These are phyloP conservation scores for Phytophthora crassamura DNA, from an alignment of 352 stramenopile genomes.

Conservation along the genomic window DNA sequence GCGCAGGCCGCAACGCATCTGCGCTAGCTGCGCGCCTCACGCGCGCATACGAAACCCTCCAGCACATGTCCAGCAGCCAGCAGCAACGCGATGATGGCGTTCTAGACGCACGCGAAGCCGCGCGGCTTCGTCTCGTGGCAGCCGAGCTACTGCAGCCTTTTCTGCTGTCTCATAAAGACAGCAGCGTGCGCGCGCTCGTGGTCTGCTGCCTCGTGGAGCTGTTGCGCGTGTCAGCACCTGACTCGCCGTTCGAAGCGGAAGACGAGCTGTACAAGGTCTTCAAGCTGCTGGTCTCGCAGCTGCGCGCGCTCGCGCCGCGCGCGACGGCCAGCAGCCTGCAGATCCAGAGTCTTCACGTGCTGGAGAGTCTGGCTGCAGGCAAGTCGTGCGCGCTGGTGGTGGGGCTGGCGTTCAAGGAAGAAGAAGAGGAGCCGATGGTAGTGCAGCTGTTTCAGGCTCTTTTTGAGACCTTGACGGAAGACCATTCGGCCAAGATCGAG, in stretches of 20 bases:
- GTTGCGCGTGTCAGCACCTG: constrained; percentile 65
- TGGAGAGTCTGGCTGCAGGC: constrained; percentile 70
- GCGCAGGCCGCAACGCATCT: constrained; percentile 25
- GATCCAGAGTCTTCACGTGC: constrained; percentile 56
- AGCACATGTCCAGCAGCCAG: constrained; percentile 46
- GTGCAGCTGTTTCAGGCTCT: constrained; percentile 77
- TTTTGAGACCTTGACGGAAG: constrained; percentile 67
- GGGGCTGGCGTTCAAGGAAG: constrained; percentile 56
- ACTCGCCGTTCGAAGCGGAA: constrained; percentile 70
- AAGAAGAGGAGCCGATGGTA: constrained; percentile 55
- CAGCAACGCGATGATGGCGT: constrained; percentile 49
- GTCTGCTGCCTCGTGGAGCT: constrained; percentile 82
- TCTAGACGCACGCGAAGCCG: constrained; percentile 23
- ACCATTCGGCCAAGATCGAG: constrained; percentile 77
- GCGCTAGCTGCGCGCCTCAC: constrained; percentile 61
- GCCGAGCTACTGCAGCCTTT: constrained; percentile 63
- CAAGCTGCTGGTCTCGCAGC: constrained; percentile 69
- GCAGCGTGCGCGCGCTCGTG: constrained; percentile 61
- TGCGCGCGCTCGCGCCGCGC: constrained; percentile 47
- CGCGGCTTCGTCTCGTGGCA: constrained; percentile 54
- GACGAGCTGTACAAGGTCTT: constrained; percentile 76
- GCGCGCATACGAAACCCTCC: constrained; percentile 55
- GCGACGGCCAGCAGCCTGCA: constrained; percentile 47
- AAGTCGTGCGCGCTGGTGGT: constrained; percentile 70
- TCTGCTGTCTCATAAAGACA: constrained; percentile 55